Evolutionary conservation across 2,329 filamentous ascomycete species (phyloP).

Genomic region (Grosmannia clavigera): DNA sequence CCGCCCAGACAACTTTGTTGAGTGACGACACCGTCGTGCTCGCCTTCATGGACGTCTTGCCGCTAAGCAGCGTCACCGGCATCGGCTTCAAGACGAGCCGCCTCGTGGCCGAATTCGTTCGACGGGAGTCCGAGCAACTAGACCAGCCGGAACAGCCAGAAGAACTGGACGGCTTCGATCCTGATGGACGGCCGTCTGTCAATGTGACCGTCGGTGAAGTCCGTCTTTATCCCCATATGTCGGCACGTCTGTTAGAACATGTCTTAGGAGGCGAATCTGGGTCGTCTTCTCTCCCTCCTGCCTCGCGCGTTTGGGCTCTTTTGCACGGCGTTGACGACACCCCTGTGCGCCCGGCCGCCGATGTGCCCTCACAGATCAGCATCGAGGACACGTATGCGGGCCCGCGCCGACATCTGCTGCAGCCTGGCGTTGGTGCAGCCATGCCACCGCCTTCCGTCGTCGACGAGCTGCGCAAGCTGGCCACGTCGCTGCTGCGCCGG

Average conservation of each 20-base stretch:
- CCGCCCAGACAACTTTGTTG: constrained; percentile 72
- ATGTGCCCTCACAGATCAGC: constrained; percentile 75
- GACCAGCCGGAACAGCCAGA: constrained; percentile 16
- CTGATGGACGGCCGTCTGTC: constrained; percentile 29
- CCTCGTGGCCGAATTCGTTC: constrained; percentile 42
- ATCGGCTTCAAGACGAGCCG: constrained; percentile 67
- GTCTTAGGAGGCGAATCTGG: constrained; percentile 56
- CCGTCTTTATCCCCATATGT: constrained; percentile 49
- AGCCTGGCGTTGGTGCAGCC: constrained; percentile 41
- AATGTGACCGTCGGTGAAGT: constrained; percentile 46
- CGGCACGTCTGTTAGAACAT: constrained; percentile 50
- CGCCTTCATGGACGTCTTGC: constrained; percentile 61
- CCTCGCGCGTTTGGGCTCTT: constrained; percentile 60
- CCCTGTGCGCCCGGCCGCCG: constrained; percentile 58
- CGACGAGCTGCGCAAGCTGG: constrained; percentile 56
- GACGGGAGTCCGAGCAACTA: constrained; percentile 10
- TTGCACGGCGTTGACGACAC: constrained; percentile 69
- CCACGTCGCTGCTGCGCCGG: constrained; percentile 58
- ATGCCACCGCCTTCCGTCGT: constrained; percentile 37
- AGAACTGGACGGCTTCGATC: no score
- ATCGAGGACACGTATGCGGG: constrained; percentile 82
- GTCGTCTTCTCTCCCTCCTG: constrained; percentile 25
- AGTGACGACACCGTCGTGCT: constrained; percentile 38
- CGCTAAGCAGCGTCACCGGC: constrained; percentile 71
- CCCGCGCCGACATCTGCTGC: constrained; percentile 50